phyloP scores from a whole-genome alignment of 129 eudicot genomes.

The Calendula officinalis region DNA sequence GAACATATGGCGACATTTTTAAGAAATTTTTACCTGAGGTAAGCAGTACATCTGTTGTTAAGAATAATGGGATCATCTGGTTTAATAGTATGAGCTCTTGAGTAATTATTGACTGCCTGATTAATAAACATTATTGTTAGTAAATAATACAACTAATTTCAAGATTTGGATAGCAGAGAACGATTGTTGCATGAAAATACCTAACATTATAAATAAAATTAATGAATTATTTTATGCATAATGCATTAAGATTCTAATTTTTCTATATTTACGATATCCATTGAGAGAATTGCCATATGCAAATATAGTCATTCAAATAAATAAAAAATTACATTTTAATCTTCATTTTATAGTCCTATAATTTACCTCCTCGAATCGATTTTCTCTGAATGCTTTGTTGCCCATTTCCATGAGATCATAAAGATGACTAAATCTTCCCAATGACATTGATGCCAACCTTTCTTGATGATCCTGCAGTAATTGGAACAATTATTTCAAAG shows the following conservation, averaged over 20 bases:
- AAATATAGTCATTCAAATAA: neutral
- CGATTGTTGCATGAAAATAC: neutral
- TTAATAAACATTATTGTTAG: constrained; percentile 7
- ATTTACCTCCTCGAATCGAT: constrained; percentile 73
- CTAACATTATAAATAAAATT: neutral
- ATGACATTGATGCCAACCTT: constrained; percentile 52
- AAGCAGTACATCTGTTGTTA: constrained; percentile 74
- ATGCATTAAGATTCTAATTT: neutral
- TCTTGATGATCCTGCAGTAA: constrained; percentile 61
- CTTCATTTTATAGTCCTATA: no score
- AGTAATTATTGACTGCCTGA: constrained; percentile 77
- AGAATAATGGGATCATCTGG: constrained; percentile 68
- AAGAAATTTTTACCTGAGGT: constrained; percentile 52
- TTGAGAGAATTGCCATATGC: no score
- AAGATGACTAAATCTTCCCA: constrained; percentile 63
- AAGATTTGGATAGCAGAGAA: neutral
- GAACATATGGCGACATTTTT: neutral
- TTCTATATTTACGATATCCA: no score
- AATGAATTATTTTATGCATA: neutral
- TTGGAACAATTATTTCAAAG: constrained; percentile 7
- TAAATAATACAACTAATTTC: neutral
- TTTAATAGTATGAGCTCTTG: constrained; percentile 66
- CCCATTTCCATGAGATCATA: constrained; percentile 69
- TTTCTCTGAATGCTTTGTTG: constrained; percentile 70
- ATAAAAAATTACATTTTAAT: no score